Percentiles rank a stretch among this genome's conserved stretches.
These are phyloP conservation scores for Pyrrhoderma lamaoense DNA, from an alignment of 1,284 basidiomycete species.

Conservation along the genomic window DNA sequence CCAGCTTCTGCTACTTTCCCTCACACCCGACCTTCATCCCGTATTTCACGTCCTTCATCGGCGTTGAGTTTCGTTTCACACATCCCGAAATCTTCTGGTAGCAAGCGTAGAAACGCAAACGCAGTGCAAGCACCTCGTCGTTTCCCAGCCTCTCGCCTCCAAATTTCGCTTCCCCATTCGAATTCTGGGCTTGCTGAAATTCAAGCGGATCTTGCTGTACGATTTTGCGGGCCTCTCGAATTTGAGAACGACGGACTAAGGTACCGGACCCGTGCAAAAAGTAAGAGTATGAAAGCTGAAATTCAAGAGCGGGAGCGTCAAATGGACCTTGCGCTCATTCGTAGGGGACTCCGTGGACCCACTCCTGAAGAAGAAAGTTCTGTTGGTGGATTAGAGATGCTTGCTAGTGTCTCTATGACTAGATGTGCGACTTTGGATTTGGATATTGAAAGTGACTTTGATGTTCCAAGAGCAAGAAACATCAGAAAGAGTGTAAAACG, in stretches of 20 bases:
- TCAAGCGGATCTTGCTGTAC: neutral
- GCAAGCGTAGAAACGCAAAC: neutral
- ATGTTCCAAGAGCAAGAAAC: neutral
- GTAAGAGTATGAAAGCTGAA: constrained; percentile 7
- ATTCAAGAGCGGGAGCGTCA: constrained; percentile 14
- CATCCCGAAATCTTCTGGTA: neutral
- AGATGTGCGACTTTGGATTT: constrained; percentile 2
- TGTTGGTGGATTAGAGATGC: constrained; percentile 6
- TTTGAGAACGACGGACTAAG: constrained; percentile 12
- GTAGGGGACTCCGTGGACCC: constrained; percentile 4
- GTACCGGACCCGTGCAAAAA: constrained; percentile 15
- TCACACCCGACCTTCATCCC: neutral
- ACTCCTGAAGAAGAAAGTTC: neutral
- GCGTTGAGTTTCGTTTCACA: constrained; percentile 4
- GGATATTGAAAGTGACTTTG: neutral
- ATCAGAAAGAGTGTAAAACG: constrained; percentile 1
- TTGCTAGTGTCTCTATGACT: constrained; percentile 6
- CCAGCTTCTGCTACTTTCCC: constrained; percentile 2
- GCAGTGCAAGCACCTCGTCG: constrained; percentile 6
- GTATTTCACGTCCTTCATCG: constrained; percentile 10
- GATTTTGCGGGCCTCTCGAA: constrained; percentile 13
- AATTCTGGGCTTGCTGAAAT: neutral
- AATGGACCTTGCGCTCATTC: constrained; percentile 12
- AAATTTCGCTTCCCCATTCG: constrained; percentile 1
- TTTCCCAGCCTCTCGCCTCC: constrained; percentile 9